Base-by-base conservation (phyloP, 345 rosid genomes). In the Gossypium stocksii region DNA sequence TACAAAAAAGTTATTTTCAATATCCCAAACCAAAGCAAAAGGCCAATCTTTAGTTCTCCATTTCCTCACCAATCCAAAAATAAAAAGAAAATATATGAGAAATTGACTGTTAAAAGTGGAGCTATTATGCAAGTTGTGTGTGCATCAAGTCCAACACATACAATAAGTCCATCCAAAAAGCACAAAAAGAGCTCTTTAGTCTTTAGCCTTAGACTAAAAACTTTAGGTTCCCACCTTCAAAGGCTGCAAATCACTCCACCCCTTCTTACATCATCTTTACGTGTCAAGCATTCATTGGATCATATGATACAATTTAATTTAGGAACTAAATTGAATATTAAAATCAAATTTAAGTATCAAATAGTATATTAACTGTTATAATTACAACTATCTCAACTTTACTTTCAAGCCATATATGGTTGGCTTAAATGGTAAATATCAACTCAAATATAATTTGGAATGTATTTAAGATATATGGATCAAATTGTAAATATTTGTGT, bases 31-130 rank as follows among this genome's bases (percentile, higher is more conserved):
- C 34, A 58, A 58, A 34, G 34, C 62, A 23, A 14, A 23, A 22
- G 4, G 3, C 43, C 0, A 29, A 61, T 29, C 3, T 14, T 4
- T 23, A 1, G 17, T 29, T 4, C 9, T 61, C 20, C 22, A 63
- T 17, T 38, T 17, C 49, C 25, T 41, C 49, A 19, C 43, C 49
- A 64, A 41, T 41, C 69, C 22, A 41, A 41, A 16, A 45, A 8
- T 9, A 45, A 10, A 45, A 45, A 1, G 19, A 23, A 64, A 41
- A n/a, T 64, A 41, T 10, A 41, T 17, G 48, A 59, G 23, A 46
- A 67, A 22, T 67, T 67, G 71, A 67, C 71, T 48, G 71, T 67
- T 67, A 46, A 15, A 11, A 64, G 16, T n/a, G 69, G 27, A 64
- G 69, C 69, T 41, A n/a, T 20, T 67, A 22, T 64, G 71, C 41